Conservation (phyloP, 306 rosid species). For the Quillaja saponaria region DNA sequence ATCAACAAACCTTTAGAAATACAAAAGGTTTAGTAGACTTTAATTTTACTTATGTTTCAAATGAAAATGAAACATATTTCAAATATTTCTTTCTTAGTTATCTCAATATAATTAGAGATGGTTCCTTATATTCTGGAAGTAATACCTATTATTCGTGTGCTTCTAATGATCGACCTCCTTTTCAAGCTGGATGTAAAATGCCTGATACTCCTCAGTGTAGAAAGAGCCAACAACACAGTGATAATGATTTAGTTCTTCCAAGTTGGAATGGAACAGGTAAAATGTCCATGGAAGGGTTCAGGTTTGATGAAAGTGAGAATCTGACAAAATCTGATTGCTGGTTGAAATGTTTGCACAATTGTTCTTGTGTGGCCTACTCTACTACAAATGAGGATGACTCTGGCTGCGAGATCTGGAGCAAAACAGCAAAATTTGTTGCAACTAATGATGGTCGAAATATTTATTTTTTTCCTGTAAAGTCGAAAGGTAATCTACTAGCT, state of each 20-base stretch:
- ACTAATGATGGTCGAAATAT: neutral
- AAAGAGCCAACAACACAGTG: neutral
- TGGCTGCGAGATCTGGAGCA: conserved; percentile 16
- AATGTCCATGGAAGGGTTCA: neutral
- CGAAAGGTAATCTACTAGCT: too few species aligned
- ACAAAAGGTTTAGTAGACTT: too few species aligned
- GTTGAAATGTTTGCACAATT: neutral
- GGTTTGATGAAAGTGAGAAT: neutral
- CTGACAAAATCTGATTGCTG: neutral
- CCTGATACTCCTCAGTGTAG: neutral
- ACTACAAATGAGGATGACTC: neutral
- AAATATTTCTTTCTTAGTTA: neutral
- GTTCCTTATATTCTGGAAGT: neutral
- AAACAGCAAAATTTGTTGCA: too few species aligned
- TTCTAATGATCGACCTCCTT: neutral
- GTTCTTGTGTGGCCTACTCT: conserved; percentile 3
- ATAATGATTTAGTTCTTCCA: neutral
- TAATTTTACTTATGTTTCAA: too few species aligned
- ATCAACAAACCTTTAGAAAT: too few species aligned
- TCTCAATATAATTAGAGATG: too few species aligned
- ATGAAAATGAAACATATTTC: neutral
- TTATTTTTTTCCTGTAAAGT: neutral
- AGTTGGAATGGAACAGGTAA: too few species aligned
- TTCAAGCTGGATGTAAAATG: neutral
- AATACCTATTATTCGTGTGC: neutral